These are phyloP conservation scores for Penicillium desertorum DNA, from an alignment of 495 filamentous ascomycete genomes.

Conservation along the genomic window DNA sequence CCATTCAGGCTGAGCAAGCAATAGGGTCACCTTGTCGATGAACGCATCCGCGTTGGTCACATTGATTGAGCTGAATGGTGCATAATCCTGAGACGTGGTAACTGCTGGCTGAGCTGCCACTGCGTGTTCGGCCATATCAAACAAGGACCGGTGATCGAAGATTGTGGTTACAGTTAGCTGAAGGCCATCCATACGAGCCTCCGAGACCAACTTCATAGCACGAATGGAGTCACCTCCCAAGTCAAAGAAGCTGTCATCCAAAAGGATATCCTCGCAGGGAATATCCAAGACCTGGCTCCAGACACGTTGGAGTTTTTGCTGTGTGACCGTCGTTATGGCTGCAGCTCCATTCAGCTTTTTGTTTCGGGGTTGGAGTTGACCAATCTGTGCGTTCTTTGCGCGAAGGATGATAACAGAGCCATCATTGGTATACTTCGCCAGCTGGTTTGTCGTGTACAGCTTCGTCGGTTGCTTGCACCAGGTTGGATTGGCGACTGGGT, in stretches of 20 bases:
- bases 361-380: background rate
- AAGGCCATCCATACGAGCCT: constrained; percentile 2
- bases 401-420: constrained; percentile 7
- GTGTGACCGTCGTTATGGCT: background rate
- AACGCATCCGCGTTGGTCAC: background rate
- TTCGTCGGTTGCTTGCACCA: constrained; percentile 17
- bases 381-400: constrained; percentile 1
- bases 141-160: background rate
- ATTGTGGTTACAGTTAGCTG: constrained; percentile 5
- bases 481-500: background rate
- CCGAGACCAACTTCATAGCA: constrained; percentile 9
- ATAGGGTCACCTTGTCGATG: background rate
- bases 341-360: background rate
- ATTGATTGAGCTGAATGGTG: background rate
- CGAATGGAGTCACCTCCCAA: constrained; percentile 7
- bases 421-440: constrained; percentile 2
- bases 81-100: background rate
- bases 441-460: constrained; percentile 11
- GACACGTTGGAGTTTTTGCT: constrained; percentile 2
- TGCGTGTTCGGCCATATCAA: constrained; percentile 4
- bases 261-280: background rate
- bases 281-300: constrained; percentile 7
- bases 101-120: background rate
- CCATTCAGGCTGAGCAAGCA: constrained; percentile 9
- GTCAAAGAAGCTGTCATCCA: constrained; percentile 7